phyloP scores from a whole-genome alignment of 768 basidiomycete genomes.

The Clitopilus passeckerianus region DNA sequence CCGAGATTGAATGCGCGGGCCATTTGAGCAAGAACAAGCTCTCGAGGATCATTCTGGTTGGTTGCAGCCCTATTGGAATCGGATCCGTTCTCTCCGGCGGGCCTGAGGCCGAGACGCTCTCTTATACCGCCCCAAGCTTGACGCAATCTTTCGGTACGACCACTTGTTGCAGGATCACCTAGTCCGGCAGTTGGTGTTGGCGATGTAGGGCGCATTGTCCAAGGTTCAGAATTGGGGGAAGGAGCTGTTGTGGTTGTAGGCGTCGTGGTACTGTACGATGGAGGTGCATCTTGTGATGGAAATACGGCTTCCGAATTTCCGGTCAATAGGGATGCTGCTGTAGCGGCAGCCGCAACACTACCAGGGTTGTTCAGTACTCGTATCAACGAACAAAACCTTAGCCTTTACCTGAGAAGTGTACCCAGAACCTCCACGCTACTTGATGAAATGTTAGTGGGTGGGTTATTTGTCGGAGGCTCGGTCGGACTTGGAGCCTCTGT shows the following conservation, averaged over 20 bases:
- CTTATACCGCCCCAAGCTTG: constrained; percentile 66
- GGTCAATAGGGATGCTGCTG: constrained; percentile 78
- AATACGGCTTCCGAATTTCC: constrained; percentile 66
- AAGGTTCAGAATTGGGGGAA: constrained; percentile 7
- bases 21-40: constrained; percentile 77
- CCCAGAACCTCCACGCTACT: constrained; percentile 81
- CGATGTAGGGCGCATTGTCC: constrained; percentile 20
- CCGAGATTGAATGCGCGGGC: constrained; percentile 76
- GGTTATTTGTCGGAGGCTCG: constrained; percentile 3
- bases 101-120: constrained; percentile 57
- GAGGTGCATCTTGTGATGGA: constrained; percentile 46
- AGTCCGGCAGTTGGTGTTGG: constrained; percentile 43
- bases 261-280: constrained; percentile 23
- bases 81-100: constrained; percentile 8
- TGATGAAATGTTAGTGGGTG: constrained; percentile 44
- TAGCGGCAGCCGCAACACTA: constrained; percentile 90
- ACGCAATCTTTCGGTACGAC: constrained; percentile 46
- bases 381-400: constrained; percentile 3
- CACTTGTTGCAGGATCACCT: constrained; percentile 21
- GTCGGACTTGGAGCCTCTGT: neutral
- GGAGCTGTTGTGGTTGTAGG: constrained; percentile 8
- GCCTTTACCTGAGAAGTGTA: constrained; percentile 69
- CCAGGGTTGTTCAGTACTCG: constrained; percentile 2
- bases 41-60: constrained; percentile 46
- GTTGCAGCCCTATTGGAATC: constrained; percentile 1